These are phyloP conservation scores for Didymosphaeria variabile DNA, from an alignment of 2,329 filamentous ascomycete genomes.

Conservation along the genomic window DNA sequence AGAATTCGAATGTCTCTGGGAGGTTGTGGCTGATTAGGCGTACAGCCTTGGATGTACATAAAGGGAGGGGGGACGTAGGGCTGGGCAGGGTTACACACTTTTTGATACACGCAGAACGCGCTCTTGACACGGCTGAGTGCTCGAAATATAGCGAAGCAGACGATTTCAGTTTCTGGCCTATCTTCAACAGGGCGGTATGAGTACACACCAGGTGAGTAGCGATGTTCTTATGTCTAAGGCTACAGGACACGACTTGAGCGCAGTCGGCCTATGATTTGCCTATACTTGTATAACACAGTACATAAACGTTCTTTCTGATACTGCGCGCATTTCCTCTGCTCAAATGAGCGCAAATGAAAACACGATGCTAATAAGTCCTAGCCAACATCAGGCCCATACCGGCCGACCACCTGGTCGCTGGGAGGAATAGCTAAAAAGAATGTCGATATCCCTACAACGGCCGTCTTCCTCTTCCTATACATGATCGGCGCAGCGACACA, in stretches of 20 bases:
- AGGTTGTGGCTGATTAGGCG: not conserved
- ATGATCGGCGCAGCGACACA: conserved; percentile 50
- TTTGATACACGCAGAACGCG: no score
- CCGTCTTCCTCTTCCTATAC: conserved; percentile 55
- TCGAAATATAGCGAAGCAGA: no score
- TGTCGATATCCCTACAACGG: conserved; percentile 53
- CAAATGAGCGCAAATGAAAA: not conserved
- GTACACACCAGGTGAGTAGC: not conserved
- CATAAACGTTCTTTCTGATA: not conserved
- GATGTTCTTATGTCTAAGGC: not conserved
- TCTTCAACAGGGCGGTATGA: not conserved
- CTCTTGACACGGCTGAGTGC: no score
- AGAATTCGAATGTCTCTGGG: not conserved
- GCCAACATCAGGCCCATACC: conserved; percentile 39
- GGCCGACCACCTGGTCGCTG: conserved; percentile 40
- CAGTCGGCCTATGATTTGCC: not conserved
- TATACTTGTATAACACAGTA: not conserved
- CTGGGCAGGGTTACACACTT: not conserved
- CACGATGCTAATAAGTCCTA: conserved; percentile 21
- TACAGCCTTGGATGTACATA: not conserved
- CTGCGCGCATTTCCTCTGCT: not conserved
- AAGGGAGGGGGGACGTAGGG: not conserved
- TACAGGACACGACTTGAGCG: not conserved
- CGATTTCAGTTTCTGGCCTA: not conserved
- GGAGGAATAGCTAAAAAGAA: conserved; percentile 49